Evolutionary conservation across 306 rosid species (phyloP), one percentile per base, ranked within the genome.

Genomic region (Hippophae gyantsensis): DNA sequence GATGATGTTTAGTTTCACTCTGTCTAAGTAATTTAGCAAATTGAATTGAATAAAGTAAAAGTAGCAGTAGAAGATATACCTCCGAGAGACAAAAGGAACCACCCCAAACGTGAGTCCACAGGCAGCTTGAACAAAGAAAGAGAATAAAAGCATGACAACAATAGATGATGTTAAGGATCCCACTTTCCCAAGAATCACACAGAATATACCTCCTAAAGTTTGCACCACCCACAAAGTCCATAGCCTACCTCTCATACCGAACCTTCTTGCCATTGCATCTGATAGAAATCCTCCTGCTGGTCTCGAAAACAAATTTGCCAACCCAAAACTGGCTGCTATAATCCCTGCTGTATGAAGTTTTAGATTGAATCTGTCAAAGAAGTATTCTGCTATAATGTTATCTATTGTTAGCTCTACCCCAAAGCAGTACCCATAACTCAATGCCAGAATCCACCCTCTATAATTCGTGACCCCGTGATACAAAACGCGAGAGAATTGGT

Each of bases 31-130:
- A 45, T 18, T 9, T 9, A 45, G 3, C 53, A 43, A 59, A 45
- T 52, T 6, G 6, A 61, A 4, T 10, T 11, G 8, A 7, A 42
- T 42, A 54, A 26, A 26, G 5, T 32, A 32, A 6, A 49, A 49
- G 14, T 0, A 45, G 12, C 13, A 9, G 13, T 10, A 7, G 42
- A 71, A 61, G 56, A 50, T 46, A 0, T 63, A 85, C 98, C 96
- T 87, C 65, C 92, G 73, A 9, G 98, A 90, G 71, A 90, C 92
- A 58, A 87, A 90, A 6, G 96, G 96, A 62, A 90, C 96, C 10
- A 90, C 82, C 10, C 98, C 98, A 72, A 87, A 87, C 10, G 98
- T 90, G 61, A 90, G 89, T 7, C 96, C 98, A 73, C 96, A 87
- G 1, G 98, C 89, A 48, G 95, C 96, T 77, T 85, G 92, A 45